These are phyloP conservation scores for Acacia concinna DNA, from an alignment of 331 rosid species.

Conservation along the genomic window DNA sequence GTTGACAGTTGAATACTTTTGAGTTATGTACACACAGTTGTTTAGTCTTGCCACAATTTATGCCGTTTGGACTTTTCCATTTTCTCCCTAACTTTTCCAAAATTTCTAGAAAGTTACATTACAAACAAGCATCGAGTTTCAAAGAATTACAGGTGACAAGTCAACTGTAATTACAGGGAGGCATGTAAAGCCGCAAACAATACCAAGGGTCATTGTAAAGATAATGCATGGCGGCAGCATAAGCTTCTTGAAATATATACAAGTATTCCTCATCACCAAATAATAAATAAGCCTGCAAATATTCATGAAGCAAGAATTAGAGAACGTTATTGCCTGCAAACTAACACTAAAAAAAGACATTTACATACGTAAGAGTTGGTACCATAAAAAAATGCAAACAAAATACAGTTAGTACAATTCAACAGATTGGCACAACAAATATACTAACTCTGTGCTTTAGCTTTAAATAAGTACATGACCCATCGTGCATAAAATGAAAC, in stretches of 20 bases:
- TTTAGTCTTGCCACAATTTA: neutral
- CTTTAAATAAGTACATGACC: neutral
- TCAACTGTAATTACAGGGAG: conserved; percentile 34
- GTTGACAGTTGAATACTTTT: neutral
- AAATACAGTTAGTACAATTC: neutral
- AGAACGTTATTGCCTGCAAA: conserved; percentile 14
- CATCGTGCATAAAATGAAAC: conserved; percentile 17
- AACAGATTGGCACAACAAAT: conserved; percentile 1
- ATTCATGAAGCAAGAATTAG: conserved; percentile 34
- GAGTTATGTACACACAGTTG: neutral
- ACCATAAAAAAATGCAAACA: conserved; percentile 22
- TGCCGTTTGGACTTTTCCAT: neutral
- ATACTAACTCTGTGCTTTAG: conserved; percentile 6
- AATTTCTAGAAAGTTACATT: neutral
- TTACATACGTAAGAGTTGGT: neutral
- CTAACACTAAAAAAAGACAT: conserved; percentile 5
- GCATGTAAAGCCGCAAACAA: conserved; percentile 46
- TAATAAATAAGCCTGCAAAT: conserved; percentile 81
- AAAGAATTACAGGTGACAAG: conserved; percentile 29
- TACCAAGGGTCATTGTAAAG: conserved; percentile 97
- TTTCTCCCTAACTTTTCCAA: neutral
- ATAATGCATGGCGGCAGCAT: conserved; percentile 88
- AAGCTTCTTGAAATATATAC: conserved; percentile 95
- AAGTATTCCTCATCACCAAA: conserved; percentile 97
- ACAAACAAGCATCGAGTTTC: conserved; percentile 17